Base-by-base conservation (phyloP, 2,329 filamentous ascomycete species). In the Diaporthe vaccinii region DNA sequence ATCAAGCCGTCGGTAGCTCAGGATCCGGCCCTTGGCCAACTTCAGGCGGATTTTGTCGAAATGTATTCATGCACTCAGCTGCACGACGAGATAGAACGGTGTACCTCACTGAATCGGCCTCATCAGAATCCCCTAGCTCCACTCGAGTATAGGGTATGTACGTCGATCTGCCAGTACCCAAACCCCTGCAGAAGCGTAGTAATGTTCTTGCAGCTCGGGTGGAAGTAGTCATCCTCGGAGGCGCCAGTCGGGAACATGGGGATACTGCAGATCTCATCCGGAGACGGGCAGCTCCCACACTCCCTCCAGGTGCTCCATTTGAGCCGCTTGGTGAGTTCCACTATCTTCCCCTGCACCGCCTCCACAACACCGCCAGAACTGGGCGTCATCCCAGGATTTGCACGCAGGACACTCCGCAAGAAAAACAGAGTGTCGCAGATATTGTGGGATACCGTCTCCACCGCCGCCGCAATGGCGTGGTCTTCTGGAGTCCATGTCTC, bases 401-500 rank as follows among this genome's bases (percentile, higher is more conserved):
- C 68, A 7, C 74, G 62, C 4, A 84, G 69, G 4, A 81, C n/a
- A 17, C 76, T 39, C 1, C 80, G 81, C 0, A 80, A 78, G 7
- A 78, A 55, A 51, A 84, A 82, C 0, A 85, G 75, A 4, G 80
- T 34, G 0, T 65, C 41, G 79, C 88, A 89, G 28, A 89, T 85
- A 0, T 78, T 77, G 1, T 77, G 49, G 4, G 84, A 82, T 14
- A 89, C 86, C 2, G 79, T 80, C 17, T 81, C 76, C 15, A 90
- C 75, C 0, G 88, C 86, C 0, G 83, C 80, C 67, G 85, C 80
- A 20, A 90, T 84, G 15, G 89, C 78, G 3, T 79, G 74, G 75
- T 90, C 89, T 59, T 86, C 82, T 1, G 78, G 49, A 1, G 86
- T 89, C 79, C 80, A 84, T 6, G 79, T 75, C 0, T 76, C 74